Evolutionary conservation across 1,284 basidiomycete genomes (phyloP).

Genomic region (Spongispora temasekensis): DNA sequence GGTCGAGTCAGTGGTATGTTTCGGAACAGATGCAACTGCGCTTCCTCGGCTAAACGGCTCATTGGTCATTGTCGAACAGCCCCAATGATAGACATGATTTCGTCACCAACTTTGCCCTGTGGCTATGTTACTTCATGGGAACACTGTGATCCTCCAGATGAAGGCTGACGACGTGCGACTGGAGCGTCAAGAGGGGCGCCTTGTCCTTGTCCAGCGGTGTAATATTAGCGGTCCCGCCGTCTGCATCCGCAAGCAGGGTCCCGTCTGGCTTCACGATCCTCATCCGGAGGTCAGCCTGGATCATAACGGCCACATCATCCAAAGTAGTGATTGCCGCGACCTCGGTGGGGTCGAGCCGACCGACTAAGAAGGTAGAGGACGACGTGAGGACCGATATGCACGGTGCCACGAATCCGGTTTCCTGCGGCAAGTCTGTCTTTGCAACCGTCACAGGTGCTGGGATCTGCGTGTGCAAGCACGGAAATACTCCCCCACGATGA

Average conservation of each 20-base stretch:
- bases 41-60: too few relatives aligned
- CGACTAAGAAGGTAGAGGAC: conserved; percentile 17
- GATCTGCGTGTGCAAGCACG: conserved; percentile 11
- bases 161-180: conserved; percentile 9
- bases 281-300: conserved; percentile 11
- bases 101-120: conserved; percentile 7
- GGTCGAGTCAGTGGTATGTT: too few relatives aligned
- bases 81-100: too few relatives aligned
- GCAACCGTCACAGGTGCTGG: conserved; percentile 12
- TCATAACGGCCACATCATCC: not conserved
- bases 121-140: not conserved
- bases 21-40: too few relatives aligned
- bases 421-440: conserved; percentile 11
- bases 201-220: conserved; percentile 2
- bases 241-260: conserved; percentile 6
- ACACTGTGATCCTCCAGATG: not conserved
- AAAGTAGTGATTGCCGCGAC: conserved; percentile 2
- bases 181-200: conserved; percentile 7
- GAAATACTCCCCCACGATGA: conserved; percentile 18
- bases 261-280: conserved; percentile 21
- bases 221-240: not conserved
- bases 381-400: conserved; percentile 17
- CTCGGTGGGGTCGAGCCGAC: not conserved
- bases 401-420: conserved; percentile 14
- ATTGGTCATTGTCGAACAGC: too few relatives aligned